Evolutionary conservation across 2,329 filamentous ascomycete species (phyloP), one percentile per base, ranked within the genome.

Genomic region (Cercospora nicotianae): DNA sequence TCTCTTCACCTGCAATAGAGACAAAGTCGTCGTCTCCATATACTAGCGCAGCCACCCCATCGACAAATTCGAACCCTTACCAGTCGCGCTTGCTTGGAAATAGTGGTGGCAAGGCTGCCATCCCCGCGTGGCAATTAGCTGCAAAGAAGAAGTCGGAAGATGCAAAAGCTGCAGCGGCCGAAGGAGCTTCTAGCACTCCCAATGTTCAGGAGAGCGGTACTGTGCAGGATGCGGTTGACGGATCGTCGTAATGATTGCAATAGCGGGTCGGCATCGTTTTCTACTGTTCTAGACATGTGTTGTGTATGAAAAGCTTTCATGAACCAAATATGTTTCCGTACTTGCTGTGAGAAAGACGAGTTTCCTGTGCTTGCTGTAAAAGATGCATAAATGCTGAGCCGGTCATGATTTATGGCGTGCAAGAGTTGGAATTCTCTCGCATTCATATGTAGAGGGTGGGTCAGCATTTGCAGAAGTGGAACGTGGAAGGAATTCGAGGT

Each of bases 71-170:
- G 59, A 73, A 72, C 20, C 69, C 76, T 2, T 76, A 73, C 59
- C 62, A 64, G 39, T 73, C 73, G 45, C 68, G 74, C 42, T 60
- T 72, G 33, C 72, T 78, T 30, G 72, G 72, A 13, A 64, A 64
- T 23, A 64, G 62, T 59, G 71, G 73, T n/a, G 74, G 73, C 23
- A 74, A 74, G 59, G 81, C 83, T 3, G 80, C 82, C 0, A 86
- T 86, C 59, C 84, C 84, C 5, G 81, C 81, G 5, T 86, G 84
- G 84, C 84, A 86, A 74, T 79, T 86, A 78, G 80, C 81, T 5
- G 84, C 83, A 0, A 82, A 82, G 36, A 81, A 81, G 70, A 81
- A 82, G 78, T 81, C 78, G 64, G 81, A 78, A 26, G 81, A 84
- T 64, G 77, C 79, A 5, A 82, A 81, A 74, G 81, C 82, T 72